phyloP scores from a whole-genome alignment of 1,139 yeast genomes.

The Hemisphaericaspora xylofermentans region DNA sequence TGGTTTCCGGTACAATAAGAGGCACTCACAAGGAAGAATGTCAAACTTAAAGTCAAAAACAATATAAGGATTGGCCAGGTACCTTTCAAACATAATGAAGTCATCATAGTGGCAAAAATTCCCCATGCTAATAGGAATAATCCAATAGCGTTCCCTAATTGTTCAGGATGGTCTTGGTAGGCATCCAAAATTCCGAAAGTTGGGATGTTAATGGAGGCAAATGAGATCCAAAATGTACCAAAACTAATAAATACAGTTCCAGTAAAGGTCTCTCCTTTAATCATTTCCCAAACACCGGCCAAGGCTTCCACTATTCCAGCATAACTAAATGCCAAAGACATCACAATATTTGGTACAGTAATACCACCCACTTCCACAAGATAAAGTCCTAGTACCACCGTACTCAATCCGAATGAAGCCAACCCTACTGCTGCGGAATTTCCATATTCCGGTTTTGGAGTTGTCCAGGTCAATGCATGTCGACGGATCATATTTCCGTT shows the following conservation, averaged over 20 bases:
- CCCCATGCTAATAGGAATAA: constrained; percentile 38
- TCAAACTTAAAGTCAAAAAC: constrained; percentile 45
- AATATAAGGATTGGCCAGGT: constrained; percentile 44
- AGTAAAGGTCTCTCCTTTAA: constrained; percentile 34
- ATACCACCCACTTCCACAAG: constrained; percentile 56
- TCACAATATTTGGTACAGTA: constrained; percentile 44
- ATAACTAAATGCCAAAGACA: constrained; percentile 52
- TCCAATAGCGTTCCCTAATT: constrained; percentile 32
- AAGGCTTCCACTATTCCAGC: constrained; percentile 40
- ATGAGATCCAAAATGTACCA: constrained; percentile 41
- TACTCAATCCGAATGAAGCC: constrained; percentile 45
- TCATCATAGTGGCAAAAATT: constrained; percentile 33
- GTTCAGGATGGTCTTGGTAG: constrained; percentile 25
- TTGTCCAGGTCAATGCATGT: constrained; percentile 17
- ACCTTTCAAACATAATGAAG: constrained; percentile 33
- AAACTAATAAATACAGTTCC: constrained; percentile 36
- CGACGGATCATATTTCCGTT: constrained; percentile 32
- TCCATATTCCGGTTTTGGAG: constrained; percentile 29
- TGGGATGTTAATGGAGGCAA: constrained; percentile 32
- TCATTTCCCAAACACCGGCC: constrained; percentile 49
- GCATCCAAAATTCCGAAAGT: constrained; percentile 32
- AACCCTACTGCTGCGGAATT: constrained; percentile 67
- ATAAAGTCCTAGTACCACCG: constrained; percentile 41
- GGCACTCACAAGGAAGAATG: constrained; percentile 52
- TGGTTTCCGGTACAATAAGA: constrained; percentile 48